These are phyloP conservation scores for Datura wrightii DNA, from an alignment of 257 asterid species.

Conservation along the genomic window DNA sequence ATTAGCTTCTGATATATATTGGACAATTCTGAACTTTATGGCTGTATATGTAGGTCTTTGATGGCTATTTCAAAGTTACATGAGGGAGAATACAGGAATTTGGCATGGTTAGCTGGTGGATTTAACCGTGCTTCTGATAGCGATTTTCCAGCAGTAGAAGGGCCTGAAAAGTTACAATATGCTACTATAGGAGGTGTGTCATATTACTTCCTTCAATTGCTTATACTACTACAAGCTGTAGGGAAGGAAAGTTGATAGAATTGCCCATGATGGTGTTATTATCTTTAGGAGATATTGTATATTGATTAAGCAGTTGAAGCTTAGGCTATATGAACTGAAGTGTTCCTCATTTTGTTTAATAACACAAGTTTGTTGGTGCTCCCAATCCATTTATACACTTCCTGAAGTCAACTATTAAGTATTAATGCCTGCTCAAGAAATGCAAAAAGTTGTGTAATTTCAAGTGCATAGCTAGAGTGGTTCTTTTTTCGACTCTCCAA, in stretches of 20 bases:
- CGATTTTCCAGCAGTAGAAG: constrained; percentile 76
- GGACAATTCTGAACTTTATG: background rate
- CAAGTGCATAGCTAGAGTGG: background rate
- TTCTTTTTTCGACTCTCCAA: background rate
- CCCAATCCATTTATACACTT: background rate
- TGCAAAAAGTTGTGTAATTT: background rate
- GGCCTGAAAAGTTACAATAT: constrained; percentile 77
- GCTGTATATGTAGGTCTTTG: constrained; percentile 56
- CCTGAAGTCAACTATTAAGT: background rate
- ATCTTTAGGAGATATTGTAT: background rate
- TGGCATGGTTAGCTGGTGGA: constrained; percentile 95
- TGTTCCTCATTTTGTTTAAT: background rate
- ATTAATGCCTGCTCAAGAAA: background rate
- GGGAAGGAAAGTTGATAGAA: constrained; percentile 52
- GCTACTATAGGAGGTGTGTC: constrained; percentile 92
- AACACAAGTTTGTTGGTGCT: constrained; percentile 14
- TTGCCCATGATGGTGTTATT: constrained; percentile 1
- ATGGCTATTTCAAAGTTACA: constrained; percentile 70
- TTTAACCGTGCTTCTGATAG: constrained; percentile 56
- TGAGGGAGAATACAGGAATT: constrained; percentile 69
- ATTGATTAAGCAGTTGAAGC: background rate
- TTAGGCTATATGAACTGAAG: background rate
- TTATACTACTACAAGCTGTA: constrained; percentile 61
- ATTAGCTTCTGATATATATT: background rate
- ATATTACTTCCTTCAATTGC: constrained; percentile 79